These are phyloP conservation scores for Calonectria ilicicola DNA, from an alignment of 2,329 filamentous ascomycete species.

Conservation along the genomic window DNA sequence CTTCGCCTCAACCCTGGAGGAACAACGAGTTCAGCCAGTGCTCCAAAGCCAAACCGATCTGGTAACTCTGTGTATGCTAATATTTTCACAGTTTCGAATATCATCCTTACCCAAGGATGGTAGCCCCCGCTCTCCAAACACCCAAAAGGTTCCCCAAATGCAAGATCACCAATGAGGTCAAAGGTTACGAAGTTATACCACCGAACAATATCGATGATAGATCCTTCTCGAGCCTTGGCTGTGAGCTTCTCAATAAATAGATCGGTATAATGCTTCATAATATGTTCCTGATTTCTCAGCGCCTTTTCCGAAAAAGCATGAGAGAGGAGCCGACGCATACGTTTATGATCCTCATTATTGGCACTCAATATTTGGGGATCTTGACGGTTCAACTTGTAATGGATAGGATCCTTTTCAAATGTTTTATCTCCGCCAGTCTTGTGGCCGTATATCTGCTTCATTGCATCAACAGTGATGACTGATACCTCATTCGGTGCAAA, in stretches of 20 bases:
- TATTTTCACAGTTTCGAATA: not conserved
- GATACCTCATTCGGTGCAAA: not conserved
- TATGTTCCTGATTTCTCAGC: not conserved
- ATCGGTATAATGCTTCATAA: not conserved
- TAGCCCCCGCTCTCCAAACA: not conserved
- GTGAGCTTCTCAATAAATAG: not conserved
- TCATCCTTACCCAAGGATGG: not conserved
- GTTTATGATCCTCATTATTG: not conserved
- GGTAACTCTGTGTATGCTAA: not conserved
- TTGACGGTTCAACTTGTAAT: not conserved
- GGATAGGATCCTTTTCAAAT: not conserved
- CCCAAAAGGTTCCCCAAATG: not conserved
- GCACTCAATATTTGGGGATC: not conserved
- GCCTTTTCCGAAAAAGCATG: not conserved
- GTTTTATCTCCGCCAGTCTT: not conserved
- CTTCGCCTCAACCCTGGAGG: not conserved
- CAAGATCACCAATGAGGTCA: not conserved
- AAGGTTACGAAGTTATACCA: not conserved
- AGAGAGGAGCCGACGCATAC: not conserved
- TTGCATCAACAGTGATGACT: not conserved
- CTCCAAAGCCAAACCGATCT: not conserved
- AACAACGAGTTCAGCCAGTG: not conserved
- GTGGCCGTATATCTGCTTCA: not conserved
- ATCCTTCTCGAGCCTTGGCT: not conserved
- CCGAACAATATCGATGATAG: not conserved